Evolutionary conservation across 148 eudicot species (phyloP), one percentile per base, ranked within the genome.

Genomic region (Spergularia marina): DNA sequence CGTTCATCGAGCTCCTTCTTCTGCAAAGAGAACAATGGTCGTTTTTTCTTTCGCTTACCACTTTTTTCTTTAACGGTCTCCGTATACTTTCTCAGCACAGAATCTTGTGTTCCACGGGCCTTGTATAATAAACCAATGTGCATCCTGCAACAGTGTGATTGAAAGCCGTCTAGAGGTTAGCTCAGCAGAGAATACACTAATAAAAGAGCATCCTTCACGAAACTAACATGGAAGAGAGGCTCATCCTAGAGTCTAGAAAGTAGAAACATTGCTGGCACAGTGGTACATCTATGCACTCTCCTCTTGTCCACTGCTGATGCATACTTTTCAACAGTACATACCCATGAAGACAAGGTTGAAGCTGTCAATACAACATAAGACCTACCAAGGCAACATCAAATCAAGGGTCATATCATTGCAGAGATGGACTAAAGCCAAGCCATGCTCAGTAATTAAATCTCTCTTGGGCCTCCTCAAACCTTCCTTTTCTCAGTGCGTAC

Each of bases 1-100:
- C 87, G 87, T 59, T 89, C 94, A 84, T 95, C 94, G 77, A 95
- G 70, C 78, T 86, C 81, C 80, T 87, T 82, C 76, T 95, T 92
- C 74, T 85, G 87, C 70, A 79, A 77, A 34, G 93, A 81, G 58
- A 90, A 82, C 68, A 86, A 86, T 10, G 96, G 92, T 40, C 89
- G 84, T 69, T 87, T 89, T 68, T 70, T 77, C 51, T 70, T 74
- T 71, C 13, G 77, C 63, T 73, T 84, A 20, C 39, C 60, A 41
- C 83, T 60, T 68, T 79, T 74, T 34, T 64, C 63, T 83, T 82
- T 78, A 5, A 71, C 61, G 20, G 65, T 65, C 49, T 83, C 65
- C 8, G 73, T 47, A 82, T 72, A 78, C 70, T 84, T 87, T 74
- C 76, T 82, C 77, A 87, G 16, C 47, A 83, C 71, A 21, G 25